Percentiles rank a stretch among this genome's conserved stretches.
Conservation (phyloP, 306 rosid species). For the Lathyrus tuberosus region DNA sequence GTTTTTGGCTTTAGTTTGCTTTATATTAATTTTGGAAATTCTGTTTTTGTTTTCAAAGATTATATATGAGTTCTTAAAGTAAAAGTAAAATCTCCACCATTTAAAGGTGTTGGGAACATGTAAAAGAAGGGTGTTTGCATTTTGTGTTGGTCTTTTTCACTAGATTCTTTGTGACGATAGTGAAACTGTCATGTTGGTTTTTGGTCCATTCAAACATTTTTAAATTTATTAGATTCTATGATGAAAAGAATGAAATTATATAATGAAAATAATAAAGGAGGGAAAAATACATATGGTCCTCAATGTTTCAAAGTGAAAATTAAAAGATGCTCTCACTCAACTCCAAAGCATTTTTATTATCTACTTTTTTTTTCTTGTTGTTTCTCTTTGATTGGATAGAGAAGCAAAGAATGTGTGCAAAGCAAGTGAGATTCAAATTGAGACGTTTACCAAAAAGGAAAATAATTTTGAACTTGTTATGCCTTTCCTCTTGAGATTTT, state of each 20-base stretch:
- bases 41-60: constrained; percentile 35
- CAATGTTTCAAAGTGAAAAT: constrained; percentile 42
- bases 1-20: constrained; percentile 49
- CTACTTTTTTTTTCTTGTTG: constrained; percentile 25
- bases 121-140: constrained; percentile 57
- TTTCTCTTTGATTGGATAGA: constrained; percentile 40
- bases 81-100: constrained; percentile 63
- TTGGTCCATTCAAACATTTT: constrained; percentile 55
- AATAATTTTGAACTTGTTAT: constrained; percentile 15
- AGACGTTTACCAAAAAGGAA: constrained; percentile 34
- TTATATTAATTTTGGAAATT: constrained; percentile 42
- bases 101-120: constrained; percentile 65
- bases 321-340: constrained; percentile 36
- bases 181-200: constrained; percentile 51
- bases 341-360: constrained; percentile 36
- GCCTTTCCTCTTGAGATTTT: constrained; percentile 30
- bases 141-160: constrained; percentile 58
- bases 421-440: constrained; percentile 45
- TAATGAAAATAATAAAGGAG: constrained; percentile 27
- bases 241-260: constrained; percentile 13
- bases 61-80: constrained; percentile 57
- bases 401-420: constrained; percentile 48
- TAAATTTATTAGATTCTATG: constrained; percentile 39
- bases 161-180: constrained; percentile 52
- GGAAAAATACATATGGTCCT: constrained; percentile 42